Base-by-base conservation (phyloP, 2,329 filamentous ascomycete species). In the Pseudocercospora crystallina region DNA sequence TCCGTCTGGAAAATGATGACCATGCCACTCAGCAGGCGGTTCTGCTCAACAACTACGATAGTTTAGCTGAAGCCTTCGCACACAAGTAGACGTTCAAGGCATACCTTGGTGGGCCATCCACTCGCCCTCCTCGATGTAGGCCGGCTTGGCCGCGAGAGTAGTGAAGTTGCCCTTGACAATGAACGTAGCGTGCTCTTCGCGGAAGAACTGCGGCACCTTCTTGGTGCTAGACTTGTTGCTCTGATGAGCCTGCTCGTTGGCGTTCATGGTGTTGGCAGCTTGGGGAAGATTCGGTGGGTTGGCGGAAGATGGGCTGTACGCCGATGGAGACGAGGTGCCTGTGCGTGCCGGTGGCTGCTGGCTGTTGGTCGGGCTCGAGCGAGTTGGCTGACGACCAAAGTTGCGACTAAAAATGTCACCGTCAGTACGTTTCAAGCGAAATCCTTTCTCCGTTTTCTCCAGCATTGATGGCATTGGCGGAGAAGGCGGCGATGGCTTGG, bases 121-220 rank as follows among this genome's bases (percentile, higher is more conserved):
- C 73, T 97, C 92, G 60, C 90, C 92, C 68, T 90, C 84, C 65
- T 96, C 92, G 39, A 96, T 89, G 49, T 94, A 91, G 76, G 92
- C 91, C 15, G 92, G 92, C 67, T 91, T 87, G 43, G 90, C 90
- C 64, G 91, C 95, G 53, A 97, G 75, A 9, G 92, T 96, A 86
- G 96, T 90, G 69, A 97, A 96, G 75, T 96, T 97, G 53, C 92
- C 92, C 76, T 92, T 95, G 65, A 96, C 91, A 59, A 96, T 95
- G 65, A 95, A 84, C 68, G 86, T 88, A 47, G 87, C 85, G 67
- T 89, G 87, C 55, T 83, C 75, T 49, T 86, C 80, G 65, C 88
- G 86, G 64, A 90, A 82, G 83, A 88, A 90, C 54, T 89, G 74
- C 12, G 88, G 88, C 35, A 36, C 43, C 36, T 53, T 59, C 35